phyloP scores from a whole-genome alignment of 768 basidiomycete genomes.

The Rhodosporidiobolus odoratus region DNA sequence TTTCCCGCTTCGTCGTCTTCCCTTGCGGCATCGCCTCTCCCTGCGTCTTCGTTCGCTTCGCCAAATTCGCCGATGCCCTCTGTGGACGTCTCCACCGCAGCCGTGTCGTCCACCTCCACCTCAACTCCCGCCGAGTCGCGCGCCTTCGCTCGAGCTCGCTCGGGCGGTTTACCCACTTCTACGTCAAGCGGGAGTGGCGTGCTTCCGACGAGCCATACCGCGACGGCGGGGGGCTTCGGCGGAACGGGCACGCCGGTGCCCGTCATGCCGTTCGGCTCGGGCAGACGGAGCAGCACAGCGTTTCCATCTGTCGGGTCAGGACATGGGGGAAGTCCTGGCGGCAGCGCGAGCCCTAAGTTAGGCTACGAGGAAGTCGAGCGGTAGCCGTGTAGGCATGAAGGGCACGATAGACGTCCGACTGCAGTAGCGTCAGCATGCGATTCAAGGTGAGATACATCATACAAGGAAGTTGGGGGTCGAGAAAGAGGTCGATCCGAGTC shows the following conservation, averaged over 20 bases:
- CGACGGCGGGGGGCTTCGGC: neutral
- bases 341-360: neutral
- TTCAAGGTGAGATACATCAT: too few relatives aligned
- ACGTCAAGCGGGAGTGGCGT: neutral
- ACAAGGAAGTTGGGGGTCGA: too few relatives aligned
- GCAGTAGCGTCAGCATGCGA: too few relatives aligned
- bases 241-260: neutral
- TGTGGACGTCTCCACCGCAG: conserved; percentile 1
- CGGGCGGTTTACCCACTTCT: too few relatives aligned
- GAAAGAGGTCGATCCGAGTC: too few relatives aligned
- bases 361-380: neutral
- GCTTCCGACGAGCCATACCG: neutral
- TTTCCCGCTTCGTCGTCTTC: neutral
- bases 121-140: too few relatives aligned
- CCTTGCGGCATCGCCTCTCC: neutral
- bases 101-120: neutral
- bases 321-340: neutral
- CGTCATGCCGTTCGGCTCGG: conserved; percentile 17
- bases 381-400: neutral
- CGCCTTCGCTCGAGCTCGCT: too few relatives aligned
- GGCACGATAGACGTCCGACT: too few relatives aligned
- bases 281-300: neutral
- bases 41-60: neutral
- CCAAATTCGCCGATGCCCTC: conserved; percentile 17
- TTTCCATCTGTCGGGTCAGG: too few relatives aligned